Percentiles rank a stretch among this genome's conserved stretches.
Evolutionary conservation across 1,139 yeast genomes (phyloP).

Genomic region (Pneumocystis carinii): DNA sequence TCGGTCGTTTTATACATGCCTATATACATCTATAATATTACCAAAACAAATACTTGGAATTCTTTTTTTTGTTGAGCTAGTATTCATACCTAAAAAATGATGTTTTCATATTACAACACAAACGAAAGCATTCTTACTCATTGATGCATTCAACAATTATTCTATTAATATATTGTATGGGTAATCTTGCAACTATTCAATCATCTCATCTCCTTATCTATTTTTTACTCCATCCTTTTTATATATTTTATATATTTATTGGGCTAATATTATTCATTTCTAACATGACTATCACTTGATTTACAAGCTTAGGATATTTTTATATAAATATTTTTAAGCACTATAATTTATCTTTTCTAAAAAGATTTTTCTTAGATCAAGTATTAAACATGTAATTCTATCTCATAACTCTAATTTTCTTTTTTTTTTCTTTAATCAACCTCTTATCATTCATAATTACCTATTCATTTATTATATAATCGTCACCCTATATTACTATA

Average conservation of each 20-base stretch:
- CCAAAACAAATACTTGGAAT: background rate
- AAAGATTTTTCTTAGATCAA: background rate
- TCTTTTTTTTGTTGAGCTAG: background rate
- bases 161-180: background rate
- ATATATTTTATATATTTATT: background rate
- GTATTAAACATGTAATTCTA: background rate
- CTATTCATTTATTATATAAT: too few species aligned
- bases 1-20: background rate
- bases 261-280: background rate
- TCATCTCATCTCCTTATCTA: background rate
- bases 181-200: background rate
- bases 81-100: background rate
- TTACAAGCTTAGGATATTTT: background rate
- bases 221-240: background rate
- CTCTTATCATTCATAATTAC: too few species aligned
- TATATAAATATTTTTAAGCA: background rate
- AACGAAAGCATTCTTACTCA: background rate
- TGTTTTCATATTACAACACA: background rate
- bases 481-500: too few species aligned
- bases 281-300: background rate
- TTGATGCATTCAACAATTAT: background rate
- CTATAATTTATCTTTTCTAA: background rate
- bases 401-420: background rate
- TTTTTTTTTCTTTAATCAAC: background rate
- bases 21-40: background rate